A percentile compares a stretch with the other conserved stretches of the same genome.
These are phyloP conservation scores for Botrytis pseudocinerea DNA, from an alignment of 2,329 filamentous ascomycete genomes.

Conservation along the genomic window DNA sequence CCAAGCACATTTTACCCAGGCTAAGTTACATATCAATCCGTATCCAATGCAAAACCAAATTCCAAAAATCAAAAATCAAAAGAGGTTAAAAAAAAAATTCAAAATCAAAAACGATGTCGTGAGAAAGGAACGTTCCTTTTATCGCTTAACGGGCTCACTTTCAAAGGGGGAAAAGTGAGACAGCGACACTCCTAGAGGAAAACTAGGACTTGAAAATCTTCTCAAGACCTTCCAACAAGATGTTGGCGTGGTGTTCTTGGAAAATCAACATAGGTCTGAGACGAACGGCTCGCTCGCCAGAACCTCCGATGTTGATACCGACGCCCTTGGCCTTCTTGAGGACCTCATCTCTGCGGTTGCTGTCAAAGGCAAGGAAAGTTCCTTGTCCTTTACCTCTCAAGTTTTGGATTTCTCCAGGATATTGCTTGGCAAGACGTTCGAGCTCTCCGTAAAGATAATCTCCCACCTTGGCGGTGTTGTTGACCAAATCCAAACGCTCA, in stretches of 20 bases:
- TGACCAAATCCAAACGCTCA: conserved; percentile 65
- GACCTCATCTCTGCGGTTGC: conserved; percentile 66
- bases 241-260: conserved; percentile 85
- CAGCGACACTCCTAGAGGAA: neutral
- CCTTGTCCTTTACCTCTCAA: conserved; percentile 74
- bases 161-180: neutral
- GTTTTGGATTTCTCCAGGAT: conserved; percentile 70
- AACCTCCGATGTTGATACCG: conserved; percentile 78
- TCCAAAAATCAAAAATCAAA: neutral
- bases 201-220: conserved; percentile 44
- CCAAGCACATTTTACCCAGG: conserved; percentile 19
- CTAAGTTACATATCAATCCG: conserved; percentile 19
- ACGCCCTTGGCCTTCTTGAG: conserved; percentile 68
- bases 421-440: conserved; percentile 61
- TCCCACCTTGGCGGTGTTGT: conserved; percentile 61
- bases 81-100: neutral
- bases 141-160: neutral
- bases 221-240: conserved; percentile 76
- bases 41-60: conserved; percentile 12
- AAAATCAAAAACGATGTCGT: neutral
- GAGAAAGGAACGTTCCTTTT: neutral
- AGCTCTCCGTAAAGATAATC: conserved; percentile 68
- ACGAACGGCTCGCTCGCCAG: conserved; percentile 67
- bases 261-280: conserved; percentile 82
- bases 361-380: conserved; percentile 81